Conservation (phyloP, 768 basidiomycete genomes). For the Lentinula edodes region DNA sequence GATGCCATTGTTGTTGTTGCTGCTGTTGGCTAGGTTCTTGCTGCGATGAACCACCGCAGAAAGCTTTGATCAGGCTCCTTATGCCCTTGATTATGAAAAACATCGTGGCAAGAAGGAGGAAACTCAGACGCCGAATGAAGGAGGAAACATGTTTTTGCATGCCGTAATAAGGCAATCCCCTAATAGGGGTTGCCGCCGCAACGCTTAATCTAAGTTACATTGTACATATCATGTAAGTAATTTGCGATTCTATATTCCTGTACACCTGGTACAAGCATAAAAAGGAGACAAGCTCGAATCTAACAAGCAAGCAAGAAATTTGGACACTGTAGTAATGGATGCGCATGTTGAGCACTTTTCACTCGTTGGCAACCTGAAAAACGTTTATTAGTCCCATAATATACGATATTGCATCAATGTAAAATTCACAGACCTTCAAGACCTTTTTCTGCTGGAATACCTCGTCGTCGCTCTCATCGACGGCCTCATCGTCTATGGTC, state of each 20-base stretch:
- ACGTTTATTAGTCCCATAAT: not conserved
- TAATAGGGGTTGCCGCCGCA: too few relatives aligned
- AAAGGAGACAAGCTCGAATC: not conserved
- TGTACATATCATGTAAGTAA: too few relatives aligned
- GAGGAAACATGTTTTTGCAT: not conserved
- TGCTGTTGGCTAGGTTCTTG: constrained; percentile 8
- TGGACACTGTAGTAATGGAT: not conserved
- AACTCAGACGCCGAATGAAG: not conserved
- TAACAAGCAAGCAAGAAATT: not conserved
- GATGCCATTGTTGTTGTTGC: constrained; percentile 9
- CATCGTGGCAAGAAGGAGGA: constrained; percentile 1
- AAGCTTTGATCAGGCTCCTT: not conserved
- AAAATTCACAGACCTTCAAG: not conserved
- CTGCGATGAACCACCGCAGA: constrained; percentile 3
- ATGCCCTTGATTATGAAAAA: constrained; percentile 6
- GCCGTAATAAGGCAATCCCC: not conserved
- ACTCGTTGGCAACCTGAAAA: not conserved
- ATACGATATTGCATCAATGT: not conserved
- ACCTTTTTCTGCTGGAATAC: not conserved
- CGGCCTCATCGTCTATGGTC: not conserved
- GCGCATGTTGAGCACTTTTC: not conserved
- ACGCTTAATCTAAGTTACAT: too few relatives aligned
- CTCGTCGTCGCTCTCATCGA: not conserved
- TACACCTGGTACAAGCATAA: not conserved
- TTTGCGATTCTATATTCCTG: not conserved